Conservation (phyloP, 306 rosid species). For the Begonia fuchsioides region DNA sequence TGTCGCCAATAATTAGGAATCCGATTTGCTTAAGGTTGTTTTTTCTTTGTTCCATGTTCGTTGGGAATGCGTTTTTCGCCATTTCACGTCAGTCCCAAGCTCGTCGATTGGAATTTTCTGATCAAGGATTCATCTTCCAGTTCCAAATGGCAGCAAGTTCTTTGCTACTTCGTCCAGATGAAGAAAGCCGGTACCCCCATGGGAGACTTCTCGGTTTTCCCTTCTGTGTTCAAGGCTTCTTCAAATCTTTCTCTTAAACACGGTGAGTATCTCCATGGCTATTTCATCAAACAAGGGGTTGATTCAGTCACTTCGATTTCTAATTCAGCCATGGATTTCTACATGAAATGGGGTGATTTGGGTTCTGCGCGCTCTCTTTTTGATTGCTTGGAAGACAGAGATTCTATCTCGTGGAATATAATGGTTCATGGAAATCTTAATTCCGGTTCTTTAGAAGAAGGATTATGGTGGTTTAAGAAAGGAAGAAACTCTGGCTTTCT, state of each 20-base stretch:
- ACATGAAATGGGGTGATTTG: slow-evolving; percentile 19
- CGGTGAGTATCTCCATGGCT: slow-evolving; percentile 23
- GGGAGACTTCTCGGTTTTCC: slow-evolving; percentile 14
- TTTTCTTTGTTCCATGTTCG: neutral
- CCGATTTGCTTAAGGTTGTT: neutral
- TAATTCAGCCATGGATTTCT: slow-evolving; percentile 29
- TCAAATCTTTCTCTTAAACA: slow-evolving; percentile 11
- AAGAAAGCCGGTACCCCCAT: slow-evolving; percentile 4
- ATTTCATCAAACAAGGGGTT: slow-evolving; percentile 21
- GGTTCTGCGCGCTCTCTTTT: slow-evolving; percentile 23
- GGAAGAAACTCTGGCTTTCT: slow-evolving; percentile 17
- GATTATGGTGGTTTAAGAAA: slow-evolving; percentile 22
- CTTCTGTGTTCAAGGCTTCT: slow-evolving; percentile 26
- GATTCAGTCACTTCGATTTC: slow-evolving; percentile 22
- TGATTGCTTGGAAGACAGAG: slow-evolving; percentile 10
- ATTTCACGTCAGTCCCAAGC: too few species aligned
- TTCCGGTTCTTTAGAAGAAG: slow-evolving; percentile 13
- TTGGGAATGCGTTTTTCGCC: slow-evolving; percentile 15
- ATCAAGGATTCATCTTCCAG: slow-evolving; percentile 16
- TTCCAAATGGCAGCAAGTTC: slow-evolving; percentile 25
- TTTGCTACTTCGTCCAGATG: slow-evolving; percentile 16
- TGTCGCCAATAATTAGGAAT: neutral
- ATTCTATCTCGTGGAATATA: slow-evolving; percentile 35
- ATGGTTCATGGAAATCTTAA: slow-evolving; percentile 22
- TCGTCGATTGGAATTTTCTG: slow-evolving; percentile 13